Percentiles rank a stretch among this genome's conserved stretches.
Conservation (phyloP, 1,139 yeast genomes). For the Magnusiomyces suaveolens region DNA sequence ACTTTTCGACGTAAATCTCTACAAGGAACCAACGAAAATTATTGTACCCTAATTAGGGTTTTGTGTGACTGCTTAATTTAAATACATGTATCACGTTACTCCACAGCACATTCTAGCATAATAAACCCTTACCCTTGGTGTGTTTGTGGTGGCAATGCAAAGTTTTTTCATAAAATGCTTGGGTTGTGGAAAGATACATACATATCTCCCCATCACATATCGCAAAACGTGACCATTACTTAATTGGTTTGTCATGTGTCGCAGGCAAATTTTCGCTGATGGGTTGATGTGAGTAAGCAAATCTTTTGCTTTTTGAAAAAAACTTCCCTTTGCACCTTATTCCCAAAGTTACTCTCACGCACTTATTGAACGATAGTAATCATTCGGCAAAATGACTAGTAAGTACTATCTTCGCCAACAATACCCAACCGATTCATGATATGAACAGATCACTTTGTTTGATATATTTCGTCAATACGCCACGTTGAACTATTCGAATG, state of each 20-base stretch:
- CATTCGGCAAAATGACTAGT: conserved; percentile 17
- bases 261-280: too few species aligned
- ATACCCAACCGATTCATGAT: not conserved
- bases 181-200: not conserved
- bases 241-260: not conserved
- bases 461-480: too few species aligned
- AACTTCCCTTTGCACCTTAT: conserved; percentile 2
- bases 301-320: not conserved
- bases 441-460: not conserved
- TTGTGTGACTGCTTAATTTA: too few species aligned
- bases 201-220: not conserved
- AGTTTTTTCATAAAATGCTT: too few species aligned
- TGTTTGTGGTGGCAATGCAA: not conserved
- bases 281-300: too few species aligned
- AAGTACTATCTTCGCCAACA: conserved; percentile 8
- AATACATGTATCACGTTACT: too few species aligned
- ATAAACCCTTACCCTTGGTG: too few species aligned
- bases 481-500: too few species aligned
- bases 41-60: too few species aligned
- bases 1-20: too few species aligned
- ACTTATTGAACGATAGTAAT: conserved; percentile 9
- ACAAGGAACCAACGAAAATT: too few species aligned
- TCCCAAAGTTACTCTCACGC: conserved; percentile 7
- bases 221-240: not conserved
- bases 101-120: too few species aligned